These are phyloP conservation scores for Verticillium albo-atrum DNA, from an alignment of 2,329 filamentous ascomycete species.

Conservation along the genomic window DNA sequence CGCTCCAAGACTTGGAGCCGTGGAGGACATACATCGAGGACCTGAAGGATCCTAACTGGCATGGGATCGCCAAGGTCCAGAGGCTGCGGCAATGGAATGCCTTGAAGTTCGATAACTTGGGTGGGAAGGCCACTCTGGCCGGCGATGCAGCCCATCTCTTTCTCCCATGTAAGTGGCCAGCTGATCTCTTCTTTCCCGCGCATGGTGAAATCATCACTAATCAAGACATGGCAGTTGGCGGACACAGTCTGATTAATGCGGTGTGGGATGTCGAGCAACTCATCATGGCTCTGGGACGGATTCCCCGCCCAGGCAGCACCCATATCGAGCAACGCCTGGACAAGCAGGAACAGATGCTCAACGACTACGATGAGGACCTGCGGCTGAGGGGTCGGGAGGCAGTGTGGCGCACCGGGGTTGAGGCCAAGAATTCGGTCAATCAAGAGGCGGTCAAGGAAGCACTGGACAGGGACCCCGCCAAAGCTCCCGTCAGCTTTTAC, in stretches of 20 bases:
- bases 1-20: neutral
- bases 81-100: neutral
- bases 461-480: neutral
- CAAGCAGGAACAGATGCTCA: neutral
- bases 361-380: neutral
- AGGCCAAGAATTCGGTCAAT: neutral
- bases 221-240: neutral
- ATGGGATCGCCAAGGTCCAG: neutral
- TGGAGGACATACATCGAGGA: neutral
- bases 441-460: neutral
- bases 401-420: neutral
- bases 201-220: neutral
- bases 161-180: neutral
- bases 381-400: neutral
- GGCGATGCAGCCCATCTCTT: neutral
- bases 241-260: neutral
- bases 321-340: neutral
- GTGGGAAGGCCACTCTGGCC: neutral
- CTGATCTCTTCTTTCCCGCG: too few species aligned
- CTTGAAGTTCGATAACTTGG: neutral
- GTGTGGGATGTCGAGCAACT: neutral
- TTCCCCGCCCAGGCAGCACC: neutral
- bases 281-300: neutral
- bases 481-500: neutral
- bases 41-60: neutral